Evolutionary conservation across 2,329 filamentous ascomycete species (phyloP).

Genomic region (Alternaria sp.): DNA sequence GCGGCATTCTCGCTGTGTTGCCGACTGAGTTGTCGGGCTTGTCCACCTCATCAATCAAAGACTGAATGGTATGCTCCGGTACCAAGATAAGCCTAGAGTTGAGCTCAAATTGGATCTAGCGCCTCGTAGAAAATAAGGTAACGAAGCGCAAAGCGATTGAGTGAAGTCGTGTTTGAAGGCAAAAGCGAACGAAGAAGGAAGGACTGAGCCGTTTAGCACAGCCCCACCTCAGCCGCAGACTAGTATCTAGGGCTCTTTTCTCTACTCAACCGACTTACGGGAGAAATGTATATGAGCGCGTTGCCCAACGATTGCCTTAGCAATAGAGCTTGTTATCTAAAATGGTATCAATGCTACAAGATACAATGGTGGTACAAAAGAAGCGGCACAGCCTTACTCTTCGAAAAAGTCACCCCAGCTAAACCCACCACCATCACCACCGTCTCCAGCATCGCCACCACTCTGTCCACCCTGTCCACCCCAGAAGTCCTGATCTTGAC

Average conservation of each 20-base stretch:
- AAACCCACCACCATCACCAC: conserved; percentile 27
- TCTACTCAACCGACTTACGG: not conserved
- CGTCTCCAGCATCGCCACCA: conserved; percentile 45
- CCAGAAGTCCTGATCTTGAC: conserved; percentile 38
- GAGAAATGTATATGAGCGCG: not conserved
- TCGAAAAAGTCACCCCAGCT: conserved; percentile 37
- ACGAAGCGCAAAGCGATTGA: not conserved
- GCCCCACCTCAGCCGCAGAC: not conserved
- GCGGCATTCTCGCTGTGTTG: not conserved
- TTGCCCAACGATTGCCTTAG: not conserved
- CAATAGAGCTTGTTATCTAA: not conserved
- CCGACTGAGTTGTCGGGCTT: not conserved
- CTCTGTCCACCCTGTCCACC: conserved; percentile 27
- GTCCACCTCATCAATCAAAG: not conserved
- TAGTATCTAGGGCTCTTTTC: not conserved
- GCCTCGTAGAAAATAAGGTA: not conserved
- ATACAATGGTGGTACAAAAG: conserved; percentile 2
- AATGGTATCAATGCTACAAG: conserved; percentile 1
- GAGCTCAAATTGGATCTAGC: not conserved
- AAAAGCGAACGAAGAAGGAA: not conserved
- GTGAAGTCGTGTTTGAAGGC: not conserved
- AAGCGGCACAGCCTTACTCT: conserved; percentile 1
- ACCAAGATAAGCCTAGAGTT: not conserved
- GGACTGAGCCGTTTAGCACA: not conserved
- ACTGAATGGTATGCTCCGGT: not conserved